Base-by-base conservation (phyloP, 2,329 filamentous ascomycete genomes). In the Aspergillus quadrilineatus region DNA sequence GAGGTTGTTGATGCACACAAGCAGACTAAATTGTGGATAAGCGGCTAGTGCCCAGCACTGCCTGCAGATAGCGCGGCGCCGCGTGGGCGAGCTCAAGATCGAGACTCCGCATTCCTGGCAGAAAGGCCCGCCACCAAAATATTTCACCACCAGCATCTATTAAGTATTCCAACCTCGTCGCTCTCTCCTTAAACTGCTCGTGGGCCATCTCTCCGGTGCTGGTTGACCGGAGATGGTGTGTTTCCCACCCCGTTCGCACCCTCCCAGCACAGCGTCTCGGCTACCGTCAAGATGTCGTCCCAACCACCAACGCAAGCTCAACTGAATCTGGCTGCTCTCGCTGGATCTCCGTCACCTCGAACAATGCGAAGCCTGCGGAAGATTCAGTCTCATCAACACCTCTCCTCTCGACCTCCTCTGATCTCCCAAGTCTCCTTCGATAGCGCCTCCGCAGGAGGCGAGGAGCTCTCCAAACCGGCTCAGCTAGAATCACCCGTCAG, bases 361-460 rank as follows among this genome's bases (percentile, higher is more conserved):
- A 85, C 85, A 28, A 84, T 86, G 69, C 84, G 88, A 66, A 82
- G 84, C 46, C 79, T 92, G 58, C 84, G 89, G 64, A 87, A 88
- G 69, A 84, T 90, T 30, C 88, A 91, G 73, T 92, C 89, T 32
- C 88, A 89, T 50, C 88, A 91, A 57, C 69, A 76, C 79, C 82
- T 73, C 75, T 90, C 69, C 69, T 75, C 85, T 60, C 81, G 70
- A 34, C 66, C 73, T 50, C 77, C 82, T 26, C 83, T 84, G 0
- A 77, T 47, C 10, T 81, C 82, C 45, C 80, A 75, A 41, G 79
- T 70, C 58, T 63, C 68, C 10, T 62, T 61, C 6, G 58, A 65
- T 30, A 62, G 55, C 7, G 59, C 58, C 55, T 65, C 63, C 43
- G 62, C 58, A 37, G 62, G 61, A 17, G 55, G 57, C 1, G 64